Conservation (phyloP, 257 asterid species). For the Linaria vulgaris region DNA sequence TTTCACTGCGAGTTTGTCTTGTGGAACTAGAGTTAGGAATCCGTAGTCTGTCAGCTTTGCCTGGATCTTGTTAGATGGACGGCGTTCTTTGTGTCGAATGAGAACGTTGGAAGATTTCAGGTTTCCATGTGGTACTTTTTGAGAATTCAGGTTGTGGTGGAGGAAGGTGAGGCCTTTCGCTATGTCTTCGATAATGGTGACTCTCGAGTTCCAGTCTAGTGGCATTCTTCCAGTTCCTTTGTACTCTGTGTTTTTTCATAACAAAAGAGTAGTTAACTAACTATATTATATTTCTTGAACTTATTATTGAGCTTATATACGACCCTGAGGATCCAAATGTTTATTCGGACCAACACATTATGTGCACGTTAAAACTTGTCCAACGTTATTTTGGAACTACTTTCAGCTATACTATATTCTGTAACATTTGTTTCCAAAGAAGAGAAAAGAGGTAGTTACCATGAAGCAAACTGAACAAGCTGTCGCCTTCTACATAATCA, state of each 20-base stretch:
- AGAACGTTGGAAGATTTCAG: conserved; percentile 63
- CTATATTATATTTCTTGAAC: too few relatives aligned
- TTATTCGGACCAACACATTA: too few relatives aligned
- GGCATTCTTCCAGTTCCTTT: conserved; percentile 46
- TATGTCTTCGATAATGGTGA: conserved; percentile 52
- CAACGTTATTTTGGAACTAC: too few relatives aligned
- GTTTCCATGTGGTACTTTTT: conserved; percentile 61
- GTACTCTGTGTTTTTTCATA: conserved; percentile 35
- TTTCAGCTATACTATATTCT: too few relatives aligned
- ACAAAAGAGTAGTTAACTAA: too few relatives aligned
- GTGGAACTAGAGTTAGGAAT: conserved; percentile 37
- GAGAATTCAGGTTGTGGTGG: conserved; percentile 38
- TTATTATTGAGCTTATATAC: too few relatives aligned
- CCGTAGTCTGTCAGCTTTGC: conserved; percentile 73
- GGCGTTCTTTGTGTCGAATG: conserved; percentile 22
- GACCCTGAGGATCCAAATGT: too few relatives aligned
- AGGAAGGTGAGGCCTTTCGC: conserved; percentile 54
- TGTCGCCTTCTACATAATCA: conserved; percentile 48
- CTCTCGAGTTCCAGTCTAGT: conserved; percentile 56
- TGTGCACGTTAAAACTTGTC: too few relatives aligned
- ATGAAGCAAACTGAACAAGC: conserved; percentile 54
- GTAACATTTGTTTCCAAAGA: too few relatives aligned
- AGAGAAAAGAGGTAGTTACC: conserved; percentile 30
- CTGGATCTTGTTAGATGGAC: conserved; percentile 1
- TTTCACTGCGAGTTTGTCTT: conserved; percentile 42